Base-by-base conservation (phyloP, 768 basidiomycete genomes). In the Dacryopinax spathularia region DNA sequence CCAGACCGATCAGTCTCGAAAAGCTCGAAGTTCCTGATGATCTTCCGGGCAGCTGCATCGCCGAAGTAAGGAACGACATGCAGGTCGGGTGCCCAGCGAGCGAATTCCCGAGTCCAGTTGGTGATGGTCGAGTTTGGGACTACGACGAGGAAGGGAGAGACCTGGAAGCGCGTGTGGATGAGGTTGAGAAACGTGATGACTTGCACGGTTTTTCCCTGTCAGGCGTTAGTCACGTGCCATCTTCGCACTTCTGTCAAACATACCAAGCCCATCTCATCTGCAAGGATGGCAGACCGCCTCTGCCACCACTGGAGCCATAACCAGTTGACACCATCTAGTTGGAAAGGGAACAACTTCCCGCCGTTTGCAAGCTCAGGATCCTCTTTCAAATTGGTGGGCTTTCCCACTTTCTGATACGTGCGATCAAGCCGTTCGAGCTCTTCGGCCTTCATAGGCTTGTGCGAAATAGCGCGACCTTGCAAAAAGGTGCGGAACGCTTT, bases 241-340 rank as follows among this genome's bases (percentile, higher is more conserved):
- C 22, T 16, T 1, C 12, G 29, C 1, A 10, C 13, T 5, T 56
- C 43, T 15, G 36, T 39, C 25, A 29, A 9, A 71, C 78, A 61
- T 72, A 90, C 91, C 72, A 93, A 75, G 64, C 93, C 93, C 96
- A 99, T 98, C 73, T 98, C 96, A 71, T 99, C 96, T 1, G 96
- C 95, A 22, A 98, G 81, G 66, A 94, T 94, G 66, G 87, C 91
- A 41, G 84, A 83, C 66, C 91, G 91, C 41, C 78, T 80, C 66
- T 82, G 85, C 85, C 87, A 91, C 92, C 92, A 94, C 66, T 92
- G 91, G 67, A 86, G 82, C 67, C 82, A 85, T 48, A 91, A 77
- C 90, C 88, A 91, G 62, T 89, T 89, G 62, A 90, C 85, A 34
- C 88, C 89, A 31, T 88, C 85, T 7, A 87, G 33, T n/a, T 20